phyloP scores from a whole-genome alignment of 164 flowering plant species.

The Dillenia suffruticosa region DNA sequence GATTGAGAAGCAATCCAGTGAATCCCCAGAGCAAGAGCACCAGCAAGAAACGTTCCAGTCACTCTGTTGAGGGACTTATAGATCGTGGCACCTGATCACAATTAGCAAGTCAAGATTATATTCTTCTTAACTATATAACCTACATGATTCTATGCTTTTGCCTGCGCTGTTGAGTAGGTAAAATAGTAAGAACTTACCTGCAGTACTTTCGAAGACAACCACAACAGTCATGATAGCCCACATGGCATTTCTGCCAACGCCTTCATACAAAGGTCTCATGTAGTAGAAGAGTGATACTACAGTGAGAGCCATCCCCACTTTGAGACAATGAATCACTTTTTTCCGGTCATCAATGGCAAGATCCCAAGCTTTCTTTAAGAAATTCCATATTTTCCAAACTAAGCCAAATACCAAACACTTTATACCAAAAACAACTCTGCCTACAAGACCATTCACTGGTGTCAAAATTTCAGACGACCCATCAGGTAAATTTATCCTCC shows the following conservation, averaged over 20 bases:
- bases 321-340: slow-evolving; percentile 59
- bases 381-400: slow-evolving; percentile 21
- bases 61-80: slow-evolving; percentile 56
- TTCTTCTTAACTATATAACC: too few species aligned
- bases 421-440: slow-evolving; percentile 25
- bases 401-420: slow-evolving; percentile 19
- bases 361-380: slow-evolving; percentile 46
- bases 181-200: slow-evolving; percentile 38
- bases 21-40: slow-evolving; percentile 56
- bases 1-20: slow-evolving; percentile 56
- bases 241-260: slow-evolving; percentile 80
- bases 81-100: slow-evolving; percentile 56
- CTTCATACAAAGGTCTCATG: slow-evolving; percentile 66
- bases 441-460: slow-evolving; percentile 22
- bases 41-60: slow-evolving; percentile 61
- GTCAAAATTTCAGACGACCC: slow-evolving; percentile 31
- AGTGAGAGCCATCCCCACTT: slow-evolving; percentile 70
- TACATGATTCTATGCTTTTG: background rate
- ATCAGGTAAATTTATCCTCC: slow-evolving; percentile 42
- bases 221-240: slow-evolving; percentile 92
- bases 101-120: too few species aligned
- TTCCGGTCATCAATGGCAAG: slow-evolving; percentile 51
- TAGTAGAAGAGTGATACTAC: slow-evolving; percentile 70
- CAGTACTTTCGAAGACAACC: slow-evolving; percentile 66
- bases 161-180: background rate